Evolutionary conservation across 495 filamentous ascomycete species (phyloP), one percentile per base, ranked within the genome.

Genomic region (Penicillium cinerascens): DNA sequence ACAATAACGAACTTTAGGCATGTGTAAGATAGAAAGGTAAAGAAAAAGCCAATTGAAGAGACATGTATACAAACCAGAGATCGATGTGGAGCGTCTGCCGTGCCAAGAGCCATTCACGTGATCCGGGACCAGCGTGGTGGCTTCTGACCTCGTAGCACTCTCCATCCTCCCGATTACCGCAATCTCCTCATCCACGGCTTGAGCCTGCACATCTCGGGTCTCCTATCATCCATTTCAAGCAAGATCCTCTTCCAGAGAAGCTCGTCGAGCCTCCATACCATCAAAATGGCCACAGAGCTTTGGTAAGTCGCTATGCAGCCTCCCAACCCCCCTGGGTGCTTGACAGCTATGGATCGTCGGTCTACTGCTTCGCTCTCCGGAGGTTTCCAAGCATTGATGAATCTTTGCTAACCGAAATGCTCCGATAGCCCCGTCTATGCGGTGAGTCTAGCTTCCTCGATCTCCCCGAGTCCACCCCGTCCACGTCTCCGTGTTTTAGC

Each of bases 371-470:
- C 22, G 47, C 41, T 49, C 29, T 22, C 51, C 40, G 29, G 23
- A 44, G 29, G 35, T 26, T 23, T 50, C 23, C 26, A 50, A 44
- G 41, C 50, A 60, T 55, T 55, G 45, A 53, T 35, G 52, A 59
- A 52, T 20, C 26, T 38, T 51, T 68, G 69, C 78, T 83, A 71
- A 85, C 61, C 11, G 48, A 0, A 44, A 37, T 33, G 41, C 46
- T 58, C 45, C 15, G 63, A 60, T 64, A 98, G 93, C 78, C 93
- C 93, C 76, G 92, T 96, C 61, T 98, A 98, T 82, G 92, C 93
- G 79, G 93, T 98, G 78, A 88, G 92, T 97, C 70, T 58, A 52
- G 49, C 35, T 54, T 44, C 26, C 27, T 49, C 40, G 36, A 42
- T 44, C 42, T 13, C 25, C 40, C 22, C 44, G 39, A 47, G 21